Conservation (phyloP, 192 early-diverging fungal species). For the Dissophora globulifera region DNA sequence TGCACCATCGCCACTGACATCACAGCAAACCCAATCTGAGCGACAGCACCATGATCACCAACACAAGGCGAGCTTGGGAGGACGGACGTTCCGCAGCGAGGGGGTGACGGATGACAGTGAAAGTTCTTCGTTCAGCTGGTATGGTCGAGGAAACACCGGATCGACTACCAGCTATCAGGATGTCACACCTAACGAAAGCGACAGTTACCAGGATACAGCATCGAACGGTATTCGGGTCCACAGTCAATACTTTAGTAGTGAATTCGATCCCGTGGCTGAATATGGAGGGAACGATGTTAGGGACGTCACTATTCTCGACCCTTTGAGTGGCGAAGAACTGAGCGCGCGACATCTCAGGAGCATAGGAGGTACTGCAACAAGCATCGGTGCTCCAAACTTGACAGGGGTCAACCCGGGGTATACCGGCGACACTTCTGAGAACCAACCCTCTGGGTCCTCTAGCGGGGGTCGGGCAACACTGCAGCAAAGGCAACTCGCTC, state of each 20-base stretch:
- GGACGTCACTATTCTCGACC: too few relatives aligned
- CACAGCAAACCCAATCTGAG: background rate
- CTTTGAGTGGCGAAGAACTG: background rate
- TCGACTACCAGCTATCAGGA: slow-evolving; percentile 38
- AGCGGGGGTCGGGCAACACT: background rate
- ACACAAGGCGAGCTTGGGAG: background rate
- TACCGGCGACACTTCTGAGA: too few relatives aligned
- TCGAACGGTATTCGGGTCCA: background rate
- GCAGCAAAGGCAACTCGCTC: background rate
- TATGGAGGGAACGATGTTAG: background rate
- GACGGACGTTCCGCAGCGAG: slow-evolving; percentile 1
- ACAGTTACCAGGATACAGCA: slow-evolving; percentile 17
- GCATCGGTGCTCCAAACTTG: background rate
- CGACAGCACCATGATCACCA: background rate
- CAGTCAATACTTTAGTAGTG: background rate
- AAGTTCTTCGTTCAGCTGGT: slow-evolving; percentile 36
- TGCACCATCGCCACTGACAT: background rate
- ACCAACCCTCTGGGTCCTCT: background rate
- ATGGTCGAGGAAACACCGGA: slow-evolving; percentile 37
- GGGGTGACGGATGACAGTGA: slow-evolving; percentile 11
- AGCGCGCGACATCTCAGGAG: background rate
- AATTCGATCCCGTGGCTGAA: background rate
- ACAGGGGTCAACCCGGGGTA: background rate
- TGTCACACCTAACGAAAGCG: slow-evolving; percentile 28
- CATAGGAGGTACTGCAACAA: too few relatives aligned